Evolutionary conservation across 73 alveolate genomes (phyloP).

Genomic region (Paramecium sexaurelia): DNA sequence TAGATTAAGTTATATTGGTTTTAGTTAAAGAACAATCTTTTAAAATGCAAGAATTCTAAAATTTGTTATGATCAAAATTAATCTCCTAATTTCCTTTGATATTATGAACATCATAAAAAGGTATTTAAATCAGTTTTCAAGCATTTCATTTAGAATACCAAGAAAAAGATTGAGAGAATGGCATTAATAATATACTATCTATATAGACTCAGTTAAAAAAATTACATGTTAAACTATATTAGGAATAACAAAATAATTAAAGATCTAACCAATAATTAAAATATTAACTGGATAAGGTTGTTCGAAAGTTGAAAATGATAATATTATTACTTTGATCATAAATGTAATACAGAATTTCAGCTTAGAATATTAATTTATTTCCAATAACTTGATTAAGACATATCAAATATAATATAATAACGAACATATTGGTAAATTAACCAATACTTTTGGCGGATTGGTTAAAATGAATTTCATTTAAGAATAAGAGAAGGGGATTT

Average conservation of each 20-base stretch:
- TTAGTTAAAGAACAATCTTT: conserved; percentile 55
- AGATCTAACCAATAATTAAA: conserved; percentile 36
- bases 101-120: conserved; percentile 27
- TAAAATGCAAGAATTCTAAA: conserved; percentile 15
- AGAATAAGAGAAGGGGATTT: conserved; percentile 56
- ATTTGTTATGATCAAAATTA: conserved; percentile 68
- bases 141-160: conserved; percentile 53
- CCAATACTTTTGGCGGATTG: conserved; percentile 40
- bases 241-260: conserved; percentile 24
- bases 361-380: too few species aligned
- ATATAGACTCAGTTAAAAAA: too few species aligned
- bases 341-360: too few species aligned
- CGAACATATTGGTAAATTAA: background rate
- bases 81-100: too few species aligned
- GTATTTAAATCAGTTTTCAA: conserved; percentile 61
- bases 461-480: background rate
- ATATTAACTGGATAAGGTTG: too few species aligned
- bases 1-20: conserved; percentile 53
- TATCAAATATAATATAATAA: background rate
- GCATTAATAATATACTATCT: conserved; percentile 60
- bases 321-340: too few species aligned
- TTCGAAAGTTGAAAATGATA: too few species aligned
- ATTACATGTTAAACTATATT: too few species aligned
- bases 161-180: conserved; percentile 64
- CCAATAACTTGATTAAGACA: background rate